Conservation (phyloP, 805 yeast species). For the Metschnikowia arizonensis region DNA sequence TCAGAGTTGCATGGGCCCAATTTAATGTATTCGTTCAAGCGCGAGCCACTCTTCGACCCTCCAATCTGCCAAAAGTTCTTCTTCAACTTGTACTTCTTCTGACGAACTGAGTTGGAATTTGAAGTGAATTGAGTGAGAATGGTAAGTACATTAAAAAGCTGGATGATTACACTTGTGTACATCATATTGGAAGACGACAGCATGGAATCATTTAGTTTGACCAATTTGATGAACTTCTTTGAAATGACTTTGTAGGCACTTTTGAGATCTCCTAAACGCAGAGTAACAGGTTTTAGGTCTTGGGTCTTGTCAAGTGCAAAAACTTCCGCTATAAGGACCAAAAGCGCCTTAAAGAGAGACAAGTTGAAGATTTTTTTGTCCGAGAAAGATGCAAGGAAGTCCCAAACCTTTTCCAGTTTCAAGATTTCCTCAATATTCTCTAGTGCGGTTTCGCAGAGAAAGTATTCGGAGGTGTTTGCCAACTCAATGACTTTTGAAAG, state of each 20-base stretch:
- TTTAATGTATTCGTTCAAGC: constrained; percentile 43
- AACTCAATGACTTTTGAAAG: constrained; percentile 33
- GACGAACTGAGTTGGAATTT: constrained; percentile 8
- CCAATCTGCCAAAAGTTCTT: constrained; percentile 51
- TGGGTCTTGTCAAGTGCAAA: constrained; percentile 13
- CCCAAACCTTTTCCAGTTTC: constrained; percentile 33
- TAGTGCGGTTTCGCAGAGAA: constrained; percentile 12
- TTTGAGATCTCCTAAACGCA: constrained; percentile 18
- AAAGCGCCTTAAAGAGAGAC: constrained; percentile 25
- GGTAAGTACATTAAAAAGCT: constrained; percentile 46
- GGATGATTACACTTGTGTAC: constrained; percentile 45
- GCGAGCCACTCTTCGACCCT: constrained; percentile 39
- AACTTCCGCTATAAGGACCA: constrained; percentile 10
- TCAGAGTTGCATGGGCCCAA: constrained; percentile 54
- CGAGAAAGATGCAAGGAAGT: constrained; percentile 24
- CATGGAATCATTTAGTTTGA: constrained; percentile 27
- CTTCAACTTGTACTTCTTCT: constrained; percentile 27
- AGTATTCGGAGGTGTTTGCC: constrained; percentile 14
- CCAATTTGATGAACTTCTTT: constrained; percentile 42
- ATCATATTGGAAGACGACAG: constrained; percentile 29
- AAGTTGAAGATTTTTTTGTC: constrained; percentile 27
- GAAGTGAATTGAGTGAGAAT: constrained; percentile 16
- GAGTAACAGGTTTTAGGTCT: constrained; percentile 16
- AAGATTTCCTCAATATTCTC: constrained; percentile 22
- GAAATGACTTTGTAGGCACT: constrained; percentile 38